Conservation (phyloP, 768 basidiomycete genomes). For the Tylopilus rubrobrunneus region DNA sequence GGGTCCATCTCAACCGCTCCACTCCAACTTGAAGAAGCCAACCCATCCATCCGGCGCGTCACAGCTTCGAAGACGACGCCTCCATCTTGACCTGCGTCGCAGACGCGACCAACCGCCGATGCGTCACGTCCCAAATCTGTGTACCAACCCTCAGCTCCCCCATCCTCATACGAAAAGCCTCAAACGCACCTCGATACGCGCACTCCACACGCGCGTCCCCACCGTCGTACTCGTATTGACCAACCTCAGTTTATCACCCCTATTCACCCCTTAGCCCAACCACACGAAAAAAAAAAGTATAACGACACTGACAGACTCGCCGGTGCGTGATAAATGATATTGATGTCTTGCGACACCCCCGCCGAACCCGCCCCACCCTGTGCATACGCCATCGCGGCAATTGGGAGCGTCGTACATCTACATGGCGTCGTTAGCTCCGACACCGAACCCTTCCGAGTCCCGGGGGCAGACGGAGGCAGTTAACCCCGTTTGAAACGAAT, state of each 20-base stretch:
- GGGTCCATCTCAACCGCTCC: too few species aligned
- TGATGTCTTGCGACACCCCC: slow-evolving; percentile 45
- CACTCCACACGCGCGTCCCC: slow-evolving; percentile 28
- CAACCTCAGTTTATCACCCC: slow-evolving; percentile 42
- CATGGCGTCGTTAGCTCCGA: neutral
- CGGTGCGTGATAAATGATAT: slow-evolving; percentile 42
- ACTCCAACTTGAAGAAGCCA: too few species aligned
- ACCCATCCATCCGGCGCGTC: neutral
- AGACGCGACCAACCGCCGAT: slow-evolving; percentile 39
- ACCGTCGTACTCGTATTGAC: slow-evolving; percentile 36
- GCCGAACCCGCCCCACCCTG: slow-evolving; percentile 26
- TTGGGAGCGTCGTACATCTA: slow-evolving; percentile 42
- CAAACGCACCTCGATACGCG: slow-evolving; percentile 39
- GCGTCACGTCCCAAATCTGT: slow-evolving; percentile 41
- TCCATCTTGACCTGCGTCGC: slow-evolving; percentile 41
- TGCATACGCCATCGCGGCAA: slow-evolving; percentile 33
- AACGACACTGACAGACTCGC: slow-evolving; percentile 34
- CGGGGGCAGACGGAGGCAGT: too few species aligned
- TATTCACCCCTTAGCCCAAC: slow-evolving; percentile 14
- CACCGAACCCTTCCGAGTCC: neutral
- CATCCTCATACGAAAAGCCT: neutral
- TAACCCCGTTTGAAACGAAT: too few species aligned
- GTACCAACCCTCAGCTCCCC: neutral
- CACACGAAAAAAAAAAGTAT: neutral
- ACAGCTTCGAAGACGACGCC: slow-evolving; percentile 17